Evolutionary conservation across 1,284 basidiomycete species (phyloP), one percentile per base, ranked within the genome.

Genomic region (Tremellales sp.): DNA sequence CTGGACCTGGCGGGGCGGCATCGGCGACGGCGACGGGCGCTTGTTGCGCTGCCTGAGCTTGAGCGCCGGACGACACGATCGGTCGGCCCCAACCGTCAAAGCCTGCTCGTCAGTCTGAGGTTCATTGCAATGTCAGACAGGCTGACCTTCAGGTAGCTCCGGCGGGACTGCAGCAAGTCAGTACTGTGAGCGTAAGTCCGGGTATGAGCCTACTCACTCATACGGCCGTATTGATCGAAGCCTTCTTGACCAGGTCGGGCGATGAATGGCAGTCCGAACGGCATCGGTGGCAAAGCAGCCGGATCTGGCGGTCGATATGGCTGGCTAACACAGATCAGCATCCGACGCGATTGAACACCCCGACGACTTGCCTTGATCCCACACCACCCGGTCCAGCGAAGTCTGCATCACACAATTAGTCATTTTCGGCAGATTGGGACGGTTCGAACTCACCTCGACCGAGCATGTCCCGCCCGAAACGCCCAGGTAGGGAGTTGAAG

Each of bases 61-160:
- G 56, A 21, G 53, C 41, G 8, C 46, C 52, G 13, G 51, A 48
- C 12, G 53, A 40, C 13, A 68, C 61, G 46, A 67, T 53, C 0
- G 66, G 66, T 42, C 66, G 52, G 41, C 66, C 66, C 66, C 66
- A 68, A 2, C 66, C 66, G 39, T 68, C 66, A 59, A 60, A 68
- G 29, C 66, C 66, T 66, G 45, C 29, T 33, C n/a, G 42, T 35
- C 19, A 51, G 39, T 21, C 15, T 27, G 11, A 19, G 36, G 8
- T 19, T 33, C 10, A 8, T 33, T 8, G 29, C 8, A 33, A 8
- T 10, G 29, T 8, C 29, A 33, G 29, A 33, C 8, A 39, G 11
- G 10, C 19, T 19, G 40, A 66, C 66, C 64, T 51, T 65, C 66
- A 13, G 66, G 63, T 8, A 64, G 48, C 12, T 59, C 57, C 11